Evolutionary conservation across 305 asterid genomes (phyloP).

Genomic region (Fraxinus dipetala): DNA sequence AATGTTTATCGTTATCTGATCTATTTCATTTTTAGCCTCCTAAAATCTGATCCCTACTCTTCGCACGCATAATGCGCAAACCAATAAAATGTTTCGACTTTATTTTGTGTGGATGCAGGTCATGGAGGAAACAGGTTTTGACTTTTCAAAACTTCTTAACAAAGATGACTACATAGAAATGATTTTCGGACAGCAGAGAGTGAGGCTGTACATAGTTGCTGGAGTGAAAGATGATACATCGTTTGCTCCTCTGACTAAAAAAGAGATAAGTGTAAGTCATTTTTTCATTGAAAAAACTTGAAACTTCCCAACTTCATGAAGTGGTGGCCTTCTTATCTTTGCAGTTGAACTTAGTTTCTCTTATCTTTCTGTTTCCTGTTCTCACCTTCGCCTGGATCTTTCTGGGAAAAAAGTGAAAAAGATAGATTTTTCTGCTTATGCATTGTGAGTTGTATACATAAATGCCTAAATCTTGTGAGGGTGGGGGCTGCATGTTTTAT

Average conservation of each 20-base stretch:
- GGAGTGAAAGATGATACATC: constrained; percentile 80
- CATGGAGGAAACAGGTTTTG: constrained; percentile 86
- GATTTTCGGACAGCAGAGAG: constrained; percentile 94
- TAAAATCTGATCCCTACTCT: not conserved
- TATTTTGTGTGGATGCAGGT: constrained; percentile 51
- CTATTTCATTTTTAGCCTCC: not conserved
- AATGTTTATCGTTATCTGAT: not conserved
- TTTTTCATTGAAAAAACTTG: not conserved
- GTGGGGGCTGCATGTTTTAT: not conserved
- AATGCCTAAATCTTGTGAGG: not conserved
- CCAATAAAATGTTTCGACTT: constrained; percentile 11
- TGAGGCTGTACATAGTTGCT: constrained; percentile 74
- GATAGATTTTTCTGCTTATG: not conserved
- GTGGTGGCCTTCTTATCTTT: not conserved
- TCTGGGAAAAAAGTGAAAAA: not conserved
- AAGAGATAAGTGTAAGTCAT: constrained; percentile 81
- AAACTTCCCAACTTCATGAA: not conserved
- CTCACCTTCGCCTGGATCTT: not conserved
- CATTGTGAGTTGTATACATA: not conserved
- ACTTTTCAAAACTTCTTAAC: constrained; percentile 69
- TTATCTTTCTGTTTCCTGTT: not conserved
- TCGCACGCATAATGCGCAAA: not conserved
- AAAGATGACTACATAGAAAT: constrained; percentile 72
- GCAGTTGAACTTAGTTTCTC: not conserved
- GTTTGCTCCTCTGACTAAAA: constrained; percentile 85